Evolutionary conservation across 1,284 basidiomycete genomes (phyloP), one percentile per base, ranked within the genome.

Genomic region (Cutaneotrichosporon sp.): DNA sequence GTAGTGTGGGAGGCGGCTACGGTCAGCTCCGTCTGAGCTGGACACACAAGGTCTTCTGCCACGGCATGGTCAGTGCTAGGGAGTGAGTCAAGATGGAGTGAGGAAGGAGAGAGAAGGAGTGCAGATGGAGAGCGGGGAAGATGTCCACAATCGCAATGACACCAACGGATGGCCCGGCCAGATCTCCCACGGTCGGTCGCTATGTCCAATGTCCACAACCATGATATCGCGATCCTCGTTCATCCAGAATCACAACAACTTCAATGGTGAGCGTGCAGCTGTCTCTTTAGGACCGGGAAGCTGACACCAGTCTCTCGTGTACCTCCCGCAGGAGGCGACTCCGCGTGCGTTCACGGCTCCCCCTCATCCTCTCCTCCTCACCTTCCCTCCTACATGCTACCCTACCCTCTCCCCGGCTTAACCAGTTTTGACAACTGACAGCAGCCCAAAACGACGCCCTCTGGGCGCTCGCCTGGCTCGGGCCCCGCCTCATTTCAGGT

Each of bases 31-130:
- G n/a, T 30, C 14, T 49, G 5, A 5, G 66, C 76, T 86, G 56
- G 30, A 31, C 51, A 18, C 8, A 78, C 78, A 97, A 94, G 8
- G 88, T 89, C 79, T 89, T 93, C 77, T 97, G 94, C 91, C 92
- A 96, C 63, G 88, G 90, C 93, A 97, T 94, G 21, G 30, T 46
- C 32, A 14, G 26, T 42, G 30, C 2, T 50, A 16, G 18, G n/a
- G 47, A 50, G 47, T 7, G 9, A 51, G 22, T 21, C 11, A 22
- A 32, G 38, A 22, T 18, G 30, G 7, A 50, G 47, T 49, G 21
- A 34, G 11, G 14, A 22, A 21, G 6, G 21, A 13, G 55, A 38
- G 26, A 26, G 26, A 26, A 26, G 26, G 26, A 3, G 26, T 3
- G 26, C 26, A 21, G 34, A 16, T 36, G 53, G 34, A 34, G 32